Conservation (phyloP, 2,329 filamentous ascomycete species). For the Fusarium bactridioides region DNA sequence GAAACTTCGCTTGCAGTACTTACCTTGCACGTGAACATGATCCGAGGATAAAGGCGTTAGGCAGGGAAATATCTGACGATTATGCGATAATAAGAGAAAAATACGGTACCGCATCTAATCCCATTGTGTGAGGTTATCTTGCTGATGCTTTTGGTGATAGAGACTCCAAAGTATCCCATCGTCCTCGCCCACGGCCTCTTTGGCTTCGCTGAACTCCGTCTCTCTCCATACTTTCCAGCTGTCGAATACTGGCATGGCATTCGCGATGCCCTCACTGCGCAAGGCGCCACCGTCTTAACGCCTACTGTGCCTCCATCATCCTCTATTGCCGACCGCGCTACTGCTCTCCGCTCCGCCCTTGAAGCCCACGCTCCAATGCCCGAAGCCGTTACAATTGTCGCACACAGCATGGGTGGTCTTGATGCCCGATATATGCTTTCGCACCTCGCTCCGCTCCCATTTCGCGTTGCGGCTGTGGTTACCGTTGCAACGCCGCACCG, state of each 20-base stretch:
- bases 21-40: slow-evolving; percentile 41
- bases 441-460: slow-evolving; percentile 55
- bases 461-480: slow-evolving; percentile 60
- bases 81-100: slow-evolving; percentile 55
- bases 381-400: slow-evolving; percentile 75
- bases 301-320: slow-evolving; percentile 68
- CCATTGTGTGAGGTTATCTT: background rate
- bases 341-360: slow-evolving; percentile 64
- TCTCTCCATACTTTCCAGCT: slow-evolving; percentile 60
- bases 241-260: slow-evolving; percentile 74
- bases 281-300: slow-evolving; percentile 64
- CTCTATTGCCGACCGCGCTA: slow-evolving; percentile 67
- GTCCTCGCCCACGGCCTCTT: slow-evolving; percentile 72
- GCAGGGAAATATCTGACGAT: slow-evolving; percentile 55
- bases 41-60: slow-evolving; percentile 52
- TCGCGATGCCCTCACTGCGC: slow-evolving; percentile 61
- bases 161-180: slow-evolving; percentile 66
- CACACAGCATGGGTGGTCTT: slow-evolving; percentile 73
- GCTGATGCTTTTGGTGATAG: slow-evolving; percentile 43
- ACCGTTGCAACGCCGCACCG: slow-evolving; percentile 65
- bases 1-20: slow-evolving; percentile 20
- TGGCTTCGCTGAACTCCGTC: slow-evolving; percentile 66
- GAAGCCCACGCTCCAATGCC: slow-evolving; percentile 49
- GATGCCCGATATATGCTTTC: slow-evolving; percentile 73
- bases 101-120: slow-evolving; percentile 48